Evolutionary conservation across 2,329 filamentous ascomycete species (phyloP), one percentile per base, ranked within the genome.

Genomic region (Dactylellina parvicollis): DNA sequence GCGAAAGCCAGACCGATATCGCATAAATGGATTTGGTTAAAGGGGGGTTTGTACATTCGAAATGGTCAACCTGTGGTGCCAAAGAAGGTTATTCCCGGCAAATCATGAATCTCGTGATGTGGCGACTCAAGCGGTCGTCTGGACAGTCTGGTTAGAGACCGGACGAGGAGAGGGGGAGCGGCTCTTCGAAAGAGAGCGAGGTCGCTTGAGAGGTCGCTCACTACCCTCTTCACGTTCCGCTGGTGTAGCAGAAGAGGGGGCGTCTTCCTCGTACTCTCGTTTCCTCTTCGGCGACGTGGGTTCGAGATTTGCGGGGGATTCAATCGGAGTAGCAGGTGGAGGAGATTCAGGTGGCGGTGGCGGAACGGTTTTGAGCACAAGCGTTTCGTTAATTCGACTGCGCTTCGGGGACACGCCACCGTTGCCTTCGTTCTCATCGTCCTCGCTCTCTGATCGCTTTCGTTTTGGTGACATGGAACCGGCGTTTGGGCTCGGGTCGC

Each of bases 341-440:
- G 59, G 42, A 14, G 69, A 61, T 2, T 44, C 54, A 1, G 60
- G 30, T 4, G 69, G 69, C 42, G 69, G 69, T 3, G 69, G 69
- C 1, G 61, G 69, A 18, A 65, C 36, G n/a, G 57, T 73, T 26
- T 24, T 73, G 7, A 73, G 47, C 12, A 73, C 60, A 34, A 73
- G 24, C 60, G 60, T 73, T 24, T 73, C 69, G 42, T 73, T 73
- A 61, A 56, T 49, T 18, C 69, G 69, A 38, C 69, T 66, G 40
- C 69, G 69, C 47, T 73, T 73, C n/a, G 60, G 69, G 42, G 52
- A 73, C 2, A 18, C 46, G 5, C 50, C 60, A 28, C 60, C 60
- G 30, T 55, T 61, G 1, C 32, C 34, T 7, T 22, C 59, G 20
- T 55, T 26, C 16, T 55, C 59, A 10, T 22, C 46, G 12, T 65